Base-by-base conservation (phyloP, 768 basidiomycete species). In the Lepiota venenata region DNA sequence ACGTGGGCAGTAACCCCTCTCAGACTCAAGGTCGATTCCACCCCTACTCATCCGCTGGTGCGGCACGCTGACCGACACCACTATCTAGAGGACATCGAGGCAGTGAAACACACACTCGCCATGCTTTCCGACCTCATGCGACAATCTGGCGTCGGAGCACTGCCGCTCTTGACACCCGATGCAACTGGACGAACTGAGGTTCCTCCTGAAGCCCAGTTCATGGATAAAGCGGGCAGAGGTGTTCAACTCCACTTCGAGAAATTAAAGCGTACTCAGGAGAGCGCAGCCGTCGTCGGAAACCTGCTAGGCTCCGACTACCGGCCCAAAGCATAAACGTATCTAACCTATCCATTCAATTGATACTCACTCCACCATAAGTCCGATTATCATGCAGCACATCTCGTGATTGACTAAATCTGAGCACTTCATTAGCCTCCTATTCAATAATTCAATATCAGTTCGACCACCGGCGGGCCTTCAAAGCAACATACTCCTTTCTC, bases 111-210 rank as follows among this genome's bases (percentile, higher is more conserved):
- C 58, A 70, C 74, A 14, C 58, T 85, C 1, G 68, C 74, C 11
- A 49, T 68, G 1, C 70, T 85, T 10, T 67, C 72, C 4, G 77
- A 84, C 9, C 57, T 77, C 29, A 68, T 88, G 57, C 74, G 78
- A 1, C 74, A 80, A 48, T 77, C 80, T 0, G 87, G 87, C n/a
- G 76, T 88, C 15, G 87, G 86, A 2, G 85, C 82, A 1, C 74
- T 85, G 44, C 85, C 87, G 1, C 58, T 84, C 9, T 65, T 79
- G 11, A 47, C 42, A 22, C 40, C 22, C 0, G 39, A 52, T 10
- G 10, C 41, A 2, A 38, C 35, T 14, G 44, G 48, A 15, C 41
- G 51, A 38, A 38, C 48, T 35, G 36, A 47, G 16, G 15, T 27
- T 11, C 80, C 75, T 1, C 73, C 68, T 0, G 82, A 83, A 61